Percentiles rank a stretch among this genome's conserved stretches.
Conservation (phyloP, 441 rosid genomes). For the Metrosideros polymorpha region DNA sequence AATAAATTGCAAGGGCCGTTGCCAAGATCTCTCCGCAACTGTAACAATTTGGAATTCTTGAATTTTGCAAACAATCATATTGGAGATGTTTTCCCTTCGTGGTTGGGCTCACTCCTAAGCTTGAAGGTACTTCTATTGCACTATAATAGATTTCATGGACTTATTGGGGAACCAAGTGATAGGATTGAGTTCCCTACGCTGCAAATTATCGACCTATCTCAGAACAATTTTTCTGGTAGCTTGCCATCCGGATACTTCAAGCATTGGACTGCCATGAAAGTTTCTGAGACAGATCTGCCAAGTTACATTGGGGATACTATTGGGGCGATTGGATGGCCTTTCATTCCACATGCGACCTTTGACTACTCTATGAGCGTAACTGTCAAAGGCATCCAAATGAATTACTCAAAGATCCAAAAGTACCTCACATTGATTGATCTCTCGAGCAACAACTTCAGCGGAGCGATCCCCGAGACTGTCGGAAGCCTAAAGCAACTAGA, state of each 20-base stretch:
- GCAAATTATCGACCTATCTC: conserved; percentile 5
- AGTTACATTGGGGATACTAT: neutral
- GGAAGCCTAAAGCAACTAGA: neutral
- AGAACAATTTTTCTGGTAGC: conserved; percentile 1
- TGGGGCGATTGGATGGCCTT: fast-evolving
- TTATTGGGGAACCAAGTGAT: neutral
- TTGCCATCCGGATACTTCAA: conserved; percentile 9
- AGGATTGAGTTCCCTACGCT: neutral
- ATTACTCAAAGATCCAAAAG: conserved; percentile 1
- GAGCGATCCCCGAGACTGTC: neutral
- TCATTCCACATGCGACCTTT: neutral
- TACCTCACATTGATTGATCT: neutral
- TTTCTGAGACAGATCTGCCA: fast-evolving
- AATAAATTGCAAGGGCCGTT: neutral
- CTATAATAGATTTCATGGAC: conserved; percentile 2
- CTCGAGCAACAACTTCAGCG: neutral
- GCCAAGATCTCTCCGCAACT: neutral
- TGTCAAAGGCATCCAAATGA: conserved; percentile 16
- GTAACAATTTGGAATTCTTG: neutral
- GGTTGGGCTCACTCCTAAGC: conserved; percentile 1
- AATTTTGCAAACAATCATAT: neutral
- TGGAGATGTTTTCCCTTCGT: conserved; percentile 5
- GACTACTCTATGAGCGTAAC: conserved; percentile 3
- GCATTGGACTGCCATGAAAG: conserved; percentile 8
- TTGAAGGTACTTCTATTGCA: conserved; percentile 8